Evolutionary conservation across 495 filamentous ascomycete species (phyloP), one percentile per base, ranked within the genome.

Genomic region (Amphirosellinia nigrospora): DNA sequence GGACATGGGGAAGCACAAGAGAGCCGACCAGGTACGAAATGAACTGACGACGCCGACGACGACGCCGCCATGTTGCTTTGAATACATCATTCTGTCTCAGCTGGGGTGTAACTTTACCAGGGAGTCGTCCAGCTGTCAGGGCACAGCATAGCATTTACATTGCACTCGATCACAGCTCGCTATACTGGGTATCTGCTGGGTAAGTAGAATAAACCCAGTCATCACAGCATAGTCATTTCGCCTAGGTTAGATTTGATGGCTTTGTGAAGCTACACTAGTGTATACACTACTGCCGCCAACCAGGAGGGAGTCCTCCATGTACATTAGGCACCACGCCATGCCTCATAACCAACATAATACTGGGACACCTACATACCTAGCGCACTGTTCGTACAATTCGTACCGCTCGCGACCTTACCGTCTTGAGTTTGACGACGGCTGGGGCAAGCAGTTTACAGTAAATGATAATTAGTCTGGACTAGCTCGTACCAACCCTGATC

Each of bases 41-140:
- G 45, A 38, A 61, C 23, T 41, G 32, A 48, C 30, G 32, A 41
- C 63, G 46, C 23, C 63, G 63, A 45, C 63, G 32, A 48, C 30
- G 32, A 41, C 63, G 46, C 23, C 63, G 63, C 63, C 63, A 65
- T 38, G 63, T 65, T 21, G 41, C 63, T 9, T 32, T 34, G 46
- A 39, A 39, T 30, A 53, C 46, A 65, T 65, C 19, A 41, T 41
- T 36, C 3, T 53, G 45, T 65, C 63, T 65, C 46, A 65, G 63
- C 63, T 65, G 32, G 45, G 19, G 45, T 64, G 63, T 41, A 6
- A 65, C 63, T 15, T 21, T 21, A 41, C 19, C 32, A 34, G 30
- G 55, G 36, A 34, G 55, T 28, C 55, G 46, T 53, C 60, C 45
- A 53, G 45, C 21, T 52, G 9, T 34, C 63, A 38, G 46, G 5